A percentile compares a stretch with the other conserved stretches of the same genome.
These are phyloP conservation scores for Hymenoscyphus infarciens DNA, from an alignment of 2,329 filamentous ascomycete genomes.

Conservation along the genomic window DNA sequence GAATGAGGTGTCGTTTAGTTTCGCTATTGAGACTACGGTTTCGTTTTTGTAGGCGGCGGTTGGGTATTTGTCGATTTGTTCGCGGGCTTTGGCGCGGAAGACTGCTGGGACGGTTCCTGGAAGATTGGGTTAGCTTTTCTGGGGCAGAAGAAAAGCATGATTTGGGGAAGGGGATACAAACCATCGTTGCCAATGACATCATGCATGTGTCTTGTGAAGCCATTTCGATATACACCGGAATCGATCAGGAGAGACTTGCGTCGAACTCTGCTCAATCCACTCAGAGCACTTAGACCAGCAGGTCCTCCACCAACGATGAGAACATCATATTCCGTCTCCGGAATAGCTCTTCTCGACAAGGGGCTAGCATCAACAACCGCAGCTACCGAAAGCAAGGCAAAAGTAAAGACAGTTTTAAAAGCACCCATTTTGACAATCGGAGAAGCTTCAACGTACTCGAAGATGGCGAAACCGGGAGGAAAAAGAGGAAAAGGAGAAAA, in stretches of 20 bases:
- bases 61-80: constrained; percentile 49
- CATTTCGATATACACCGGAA: constrained; percentile 42
- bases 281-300: constrained; percentile 41
- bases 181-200: constrained; percentile 40
- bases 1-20: constrained; percentile 43
- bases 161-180: not conserved
- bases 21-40: constrained; percentile 43
- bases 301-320: constrained; percentile 40
- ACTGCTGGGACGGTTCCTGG: constrained; percentile 34
- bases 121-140: constrained; percentile 22
- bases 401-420: not conserved
- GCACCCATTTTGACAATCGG: not conserved
- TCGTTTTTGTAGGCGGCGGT: constrained; percentile 50
- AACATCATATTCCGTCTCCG: constrained; percentile 27
- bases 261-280: constrained; percentile 37
- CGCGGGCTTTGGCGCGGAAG: constrained; percentile 34
- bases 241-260: constrained; percentile 43
- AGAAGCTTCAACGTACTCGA: not conserved
- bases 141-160: no score
- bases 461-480: no score
- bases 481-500: no score
- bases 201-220: constrained; percentile 42
- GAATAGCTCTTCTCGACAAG: not conserved
- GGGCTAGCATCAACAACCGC: not conserved
- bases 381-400: not conserved